Percentiles rank a stretch among this genome's conserved stretches.
phyloP scores from a whole-genome alignment of 2,329 filamentous ascomycete species.

The Ascochyta viciae-villosae region DNA sequence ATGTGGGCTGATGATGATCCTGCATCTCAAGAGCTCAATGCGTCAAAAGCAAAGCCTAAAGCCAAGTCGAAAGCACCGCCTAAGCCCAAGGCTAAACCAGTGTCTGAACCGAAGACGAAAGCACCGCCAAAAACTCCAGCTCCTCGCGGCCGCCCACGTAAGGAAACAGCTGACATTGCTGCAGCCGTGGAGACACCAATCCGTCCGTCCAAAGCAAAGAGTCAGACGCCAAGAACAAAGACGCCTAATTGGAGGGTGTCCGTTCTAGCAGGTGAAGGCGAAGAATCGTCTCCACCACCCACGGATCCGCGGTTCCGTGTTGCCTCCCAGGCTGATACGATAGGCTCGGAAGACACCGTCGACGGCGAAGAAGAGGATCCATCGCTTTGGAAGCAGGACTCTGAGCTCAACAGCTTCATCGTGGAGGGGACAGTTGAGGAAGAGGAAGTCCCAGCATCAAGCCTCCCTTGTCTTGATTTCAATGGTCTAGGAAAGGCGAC shows the following conservation, averaged over 20 bases:
- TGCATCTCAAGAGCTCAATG: constrained; percentile 30
- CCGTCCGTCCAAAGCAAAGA: constrained; percentile 16
- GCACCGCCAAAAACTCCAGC: constrained; percentile 26
- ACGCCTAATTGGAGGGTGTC: constrained; percentile 37
- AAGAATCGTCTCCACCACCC: constrained; percentile 47
- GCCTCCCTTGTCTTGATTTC: constrained; percentile 39
- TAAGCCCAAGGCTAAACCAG: constrained; percentile 22
- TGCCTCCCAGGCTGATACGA: constrained; percentile 48
- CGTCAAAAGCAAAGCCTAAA: constrained; percentile 26
- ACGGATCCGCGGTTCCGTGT: constrained; percentile 49
- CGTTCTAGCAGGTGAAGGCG: constrained; percentile 42
- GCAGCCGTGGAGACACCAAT: constrained; percentile 27
- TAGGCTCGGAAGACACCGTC: constrained; percentile 55
- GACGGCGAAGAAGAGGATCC: constrained; percentile 49
- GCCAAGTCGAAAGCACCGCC: constrained; percentile 17
- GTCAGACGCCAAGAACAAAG: constrained; percentile 24
- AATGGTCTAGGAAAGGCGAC: constrained; percentile 41
- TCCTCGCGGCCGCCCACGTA: constrained; percentile 35
- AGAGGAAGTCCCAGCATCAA: constrained; percentile 40
- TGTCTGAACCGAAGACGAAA: constrained; percentile 20
- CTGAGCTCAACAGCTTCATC: constrained; percentile 56
- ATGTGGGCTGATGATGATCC: constrained; percentile 45
- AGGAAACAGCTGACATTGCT: constrained; percentile 15
- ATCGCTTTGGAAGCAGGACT: constrained; percentile 52
- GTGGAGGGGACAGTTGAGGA: constrained; percentile 52